phyloP scores from a whole-genome alignment of 345 rosid species.

The Pugionium cornutum region DNA sequence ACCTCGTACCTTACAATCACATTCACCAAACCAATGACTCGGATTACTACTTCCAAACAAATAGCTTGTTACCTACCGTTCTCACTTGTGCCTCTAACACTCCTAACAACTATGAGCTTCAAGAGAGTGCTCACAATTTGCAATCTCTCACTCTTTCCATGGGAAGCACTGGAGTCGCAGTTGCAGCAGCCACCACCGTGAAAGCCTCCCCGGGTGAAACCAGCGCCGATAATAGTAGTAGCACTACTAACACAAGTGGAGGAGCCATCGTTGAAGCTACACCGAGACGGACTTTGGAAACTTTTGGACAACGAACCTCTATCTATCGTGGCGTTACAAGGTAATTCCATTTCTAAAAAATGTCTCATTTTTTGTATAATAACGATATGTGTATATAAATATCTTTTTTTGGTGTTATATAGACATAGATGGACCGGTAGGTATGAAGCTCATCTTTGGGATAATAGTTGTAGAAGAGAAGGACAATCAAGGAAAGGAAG shows the following conservation, averaged over 20 bases:
- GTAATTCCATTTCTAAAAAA: constrained; percentile 30
- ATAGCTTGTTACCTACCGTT: constrained; percentile 53
- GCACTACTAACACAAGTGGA: constrained; percentile 51
- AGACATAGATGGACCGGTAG: constrained; percentile 99
- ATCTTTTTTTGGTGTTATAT: constrained; percentile 3
- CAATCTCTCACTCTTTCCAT: constrained; percentile 87
- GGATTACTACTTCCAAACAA: constrained; percentile 61
- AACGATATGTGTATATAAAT: not conserved
- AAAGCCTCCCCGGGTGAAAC: constrained; percentile 64
- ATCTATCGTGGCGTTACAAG: constrained; percentile 98
- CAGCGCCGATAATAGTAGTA: constrained; percentile 60
- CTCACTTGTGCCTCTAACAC: constrained; percentile 42
- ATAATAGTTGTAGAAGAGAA: constrained; percentile 97
- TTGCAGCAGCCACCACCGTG: constrained; percentile 26
- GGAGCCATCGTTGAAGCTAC: constrained; percentile 58
- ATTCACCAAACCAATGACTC: constrained; percentile 60
- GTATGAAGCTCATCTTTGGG: constrained; percentile 99
- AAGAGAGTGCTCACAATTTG: constrained; percentile 66
- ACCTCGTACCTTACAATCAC: constrained; percentile 68
- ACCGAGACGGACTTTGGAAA: constrained; percentile 83
- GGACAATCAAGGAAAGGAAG: constrained; percentile 99
- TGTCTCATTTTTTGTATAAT: not conserved
- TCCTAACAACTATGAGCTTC: constrained; percentile 55
- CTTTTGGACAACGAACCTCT: constrained; percentile 96
- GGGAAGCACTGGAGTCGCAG: constrained; percentile 57